Conservation (phyloP, 208 protist species). For the Jaenimonas drosophilae region DNA sequence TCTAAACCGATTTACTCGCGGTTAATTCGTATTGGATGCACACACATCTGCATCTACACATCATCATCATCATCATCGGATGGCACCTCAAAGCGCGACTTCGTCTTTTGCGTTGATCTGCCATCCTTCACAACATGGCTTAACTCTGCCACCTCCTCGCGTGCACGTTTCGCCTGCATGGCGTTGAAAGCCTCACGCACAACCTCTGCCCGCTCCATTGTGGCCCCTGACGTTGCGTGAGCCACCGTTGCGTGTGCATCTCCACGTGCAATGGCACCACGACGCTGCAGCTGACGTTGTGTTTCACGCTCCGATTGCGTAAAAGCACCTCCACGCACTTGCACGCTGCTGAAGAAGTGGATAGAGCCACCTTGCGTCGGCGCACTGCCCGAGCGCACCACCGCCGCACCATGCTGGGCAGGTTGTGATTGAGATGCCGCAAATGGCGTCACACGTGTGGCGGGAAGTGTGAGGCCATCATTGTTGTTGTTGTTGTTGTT, state of each 20-base stretch:
- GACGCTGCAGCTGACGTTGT: constrained; percentile 47
- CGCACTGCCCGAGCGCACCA: constrained; percentile 49
- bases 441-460: constrained; percentile 44
- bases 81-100: constrained; percentile 17
- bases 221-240: too few relatives aligned
- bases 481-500: neutral
- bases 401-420: constrained; percentile 54
- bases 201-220: too few relatives aligned
- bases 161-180: constrained; percentile 14
- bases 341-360: constrained; percentile 76
- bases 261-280: too few relatives aligned
- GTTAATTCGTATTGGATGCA: too few relatives aligned
- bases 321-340: constrained; percentile 71
- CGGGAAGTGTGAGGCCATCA: constrained; percentile 8
- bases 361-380: constrained; percentile 35
- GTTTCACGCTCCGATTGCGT: constrained; percentile 60
- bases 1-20: too few relatives aligned
- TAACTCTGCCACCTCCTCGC: constrained; percentile 18
- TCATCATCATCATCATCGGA: constrained; percentile 14
- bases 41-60: too few relatives aligned
- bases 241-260: too few relatives aligned
- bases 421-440: constrained; percentile 42
- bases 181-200: neutral
- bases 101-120: constrained; percentile 8
- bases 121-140: constrained; percentile 10